These are phyloP conservation scores for Murraya paniculata DNA, from an alignment of 345 rosid species.

Conservation along the genomic window DNA sequence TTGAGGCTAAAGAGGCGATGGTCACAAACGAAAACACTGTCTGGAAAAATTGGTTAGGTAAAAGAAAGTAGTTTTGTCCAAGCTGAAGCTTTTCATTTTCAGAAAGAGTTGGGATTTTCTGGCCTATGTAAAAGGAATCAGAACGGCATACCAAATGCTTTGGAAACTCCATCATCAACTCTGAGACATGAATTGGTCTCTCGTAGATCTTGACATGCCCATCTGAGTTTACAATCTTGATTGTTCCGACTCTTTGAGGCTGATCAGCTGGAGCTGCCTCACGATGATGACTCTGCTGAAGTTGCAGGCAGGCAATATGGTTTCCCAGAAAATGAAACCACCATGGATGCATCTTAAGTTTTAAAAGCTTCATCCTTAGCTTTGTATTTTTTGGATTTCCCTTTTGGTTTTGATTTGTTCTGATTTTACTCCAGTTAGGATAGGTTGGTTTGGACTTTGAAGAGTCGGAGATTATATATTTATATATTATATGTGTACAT, in stretches of 20 bases:
- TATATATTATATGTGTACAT: too few relatives aligned
- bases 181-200: constrained; percentile 51
- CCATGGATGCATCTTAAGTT: constrained; percentile 14
- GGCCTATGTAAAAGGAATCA: constrained; percentile 77
- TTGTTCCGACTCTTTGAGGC: background rate
- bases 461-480: too few relatives aligned
- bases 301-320: constrained; percentile 32
- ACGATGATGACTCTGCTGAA: constrained; percentile 6
- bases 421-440: too few relatives aligned
- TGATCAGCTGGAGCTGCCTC: too few relatives aligned
- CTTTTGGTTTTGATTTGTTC: background rate
- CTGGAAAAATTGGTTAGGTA: constrained; percentile 68
- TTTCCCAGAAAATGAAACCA: constrained; percentile 29
- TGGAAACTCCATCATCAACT: constrained; percentile 60
- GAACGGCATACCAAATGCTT: constrained; percentile 81
- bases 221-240: constrained; percentile 66
- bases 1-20: constrained; percentile 50
- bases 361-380: constrained; percentile 12
- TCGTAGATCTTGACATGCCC: constrained; percentile 61
- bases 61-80: constrained; percentile 77
- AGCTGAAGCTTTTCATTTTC: constrained; percentile 62
- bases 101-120: constrained; percentile 64
- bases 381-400: background rate
- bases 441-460: too few relatives aligned
- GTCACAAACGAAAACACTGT: constrained; percentile 62